A percentile compares a stretch with the other conserved stretches of the same genome.
phyloP scores from a whole-genome alignment of 2,329 filamentous ascomycete species.

The Colletotrichum australisinense region DNA sequence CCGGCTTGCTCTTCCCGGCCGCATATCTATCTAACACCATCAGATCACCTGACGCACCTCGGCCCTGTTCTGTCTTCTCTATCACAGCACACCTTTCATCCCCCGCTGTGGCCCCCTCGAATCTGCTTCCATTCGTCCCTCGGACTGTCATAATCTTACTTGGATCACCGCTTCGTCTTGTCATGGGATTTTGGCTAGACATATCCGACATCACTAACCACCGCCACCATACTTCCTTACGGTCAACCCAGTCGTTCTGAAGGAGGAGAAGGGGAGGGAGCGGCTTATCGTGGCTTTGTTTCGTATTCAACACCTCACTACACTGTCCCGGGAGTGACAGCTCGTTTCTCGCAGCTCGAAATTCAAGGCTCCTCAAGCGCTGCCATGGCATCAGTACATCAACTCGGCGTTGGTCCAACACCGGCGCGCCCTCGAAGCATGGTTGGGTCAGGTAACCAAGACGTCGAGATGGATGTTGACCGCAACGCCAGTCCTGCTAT shows the following conservation, averaged over 20 bases:
- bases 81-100: conserved; percentile 18
- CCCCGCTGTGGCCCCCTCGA: conserved; percentile 23
- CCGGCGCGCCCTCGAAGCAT: conserved; percentile 42
- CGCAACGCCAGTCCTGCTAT: conserved; percentile 47
- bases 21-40: conserved; percentile 24
- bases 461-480: conserved; percentile 48
- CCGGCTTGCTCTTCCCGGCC: conserved; percentile 27
- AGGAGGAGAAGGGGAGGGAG: conserved; percentile 34
- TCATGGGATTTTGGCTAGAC: conserved; percentile 30
- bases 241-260: conserved; percentile 11
- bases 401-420: conserved; percentile 48
- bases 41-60: conserved; percentile 32
- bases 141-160: conserved; percentile 13
- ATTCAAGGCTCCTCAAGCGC: conserved; percentile 13
- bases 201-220: conserved; percentile 10
- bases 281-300: conserved; percentile 14
- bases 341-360: conserved; percentile 30
- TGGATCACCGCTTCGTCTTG: conserved; percentile 24
- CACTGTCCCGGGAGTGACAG: conserved; percentile 14
- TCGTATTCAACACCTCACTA: neutral
- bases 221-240: conserved; percentile 32
- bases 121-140: conserved; percentile 15
- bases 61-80: conserved; percentile 24
- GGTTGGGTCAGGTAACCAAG: conserved; percentile 39
- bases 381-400: conserved; percentile 53